A percentile compares a stretch with the other conserved stretches of the same genome.
Evolutionary conservation across 352 stramenopile species (phyloP).

Genomic region (Globisporangium cystogenes): DNA sequence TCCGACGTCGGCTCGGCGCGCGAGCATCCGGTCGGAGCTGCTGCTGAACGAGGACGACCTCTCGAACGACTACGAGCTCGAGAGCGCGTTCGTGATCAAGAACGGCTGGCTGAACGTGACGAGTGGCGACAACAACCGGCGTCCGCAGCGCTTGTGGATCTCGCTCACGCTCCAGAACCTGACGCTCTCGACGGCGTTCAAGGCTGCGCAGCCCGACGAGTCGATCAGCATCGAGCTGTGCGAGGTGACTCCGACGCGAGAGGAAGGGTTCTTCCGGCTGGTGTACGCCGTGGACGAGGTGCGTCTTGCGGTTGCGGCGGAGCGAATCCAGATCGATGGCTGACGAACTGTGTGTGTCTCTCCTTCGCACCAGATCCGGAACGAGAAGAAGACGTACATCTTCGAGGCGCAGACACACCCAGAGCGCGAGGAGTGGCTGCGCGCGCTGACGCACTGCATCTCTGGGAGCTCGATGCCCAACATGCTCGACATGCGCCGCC

Average conservation of each 20-base stretch:
- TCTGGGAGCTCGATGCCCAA: slow-evolving; percentile 35
- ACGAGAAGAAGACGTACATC: slow-evolving; percentile 39
- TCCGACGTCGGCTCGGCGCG: slow-evolving; percentile 35
- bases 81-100: slow-evolving; percentile 78
- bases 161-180: slow-evolving; percentile 72
- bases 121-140: slow-evolving; percentile 22
- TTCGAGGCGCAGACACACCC: slow-evolving; percentile 58
- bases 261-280: slow-evolving; percentile 49
- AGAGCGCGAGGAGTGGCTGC: slow-evolving; percentile 80
- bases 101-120: slow-evolving; percentile 81
- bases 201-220: slow-evolving; percentile 58
- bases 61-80: slow-evolving; percentile 52
- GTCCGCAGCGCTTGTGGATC: slow-evolving; percentile 59
- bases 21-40: slow-evolving; percentile 54
- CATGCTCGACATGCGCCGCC: slow-evolving; percentile 48
- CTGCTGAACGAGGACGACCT: slow-evolving; percentile 60
- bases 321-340: slow-evolving; percentile 12
- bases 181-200: slow-evolving; percentile 63
- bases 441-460: slow-evolving; percentile 73
- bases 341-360: slow-evolving; percentile 2
- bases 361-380: slow-evolving; percentile 16
- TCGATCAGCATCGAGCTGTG: slow-evolving; percentile 58
- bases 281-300: slow-evolving; percentile 35
- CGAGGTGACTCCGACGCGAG: slow-evolving; percentile 40
- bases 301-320: not conserved